A percentile compares a stretch with the other conserved stretches of the same genome.
These are phyloP conservation scores for Incumbomyces delicatus DNA, from an alignment of 2,329 filamentous ascomycete genomes.

Conservation along the genomic window DNA sequence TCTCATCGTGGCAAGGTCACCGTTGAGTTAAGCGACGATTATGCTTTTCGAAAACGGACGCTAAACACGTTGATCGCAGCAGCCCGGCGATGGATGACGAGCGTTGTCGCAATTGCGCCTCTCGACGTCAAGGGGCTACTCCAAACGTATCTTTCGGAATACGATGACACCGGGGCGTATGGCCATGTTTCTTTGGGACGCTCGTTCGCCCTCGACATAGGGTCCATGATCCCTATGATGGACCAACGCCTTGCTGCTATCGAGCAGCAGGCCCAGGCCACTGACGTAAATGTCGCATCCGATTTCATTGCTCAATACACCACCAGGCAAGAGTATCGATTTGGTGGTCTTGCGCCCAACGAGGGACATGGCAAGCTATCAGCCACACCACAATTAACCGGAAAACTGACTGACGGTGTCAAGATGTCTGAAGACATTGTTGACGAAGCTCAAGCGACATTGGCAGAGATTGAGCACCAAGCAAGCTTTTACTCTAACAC, in stretches of 20 bases:
- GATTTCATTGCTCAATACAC: constrained; percentile 97
- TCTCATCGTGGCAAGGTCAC: constrained; percentile 69
- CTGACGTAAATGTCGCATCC: constrained; percentile 79
- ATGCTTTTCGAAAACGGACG: constrained; percentile 68
- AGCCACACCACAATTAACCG: constrained; percentile 46
- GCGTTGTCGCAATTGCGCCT: constrained; percentile 73
- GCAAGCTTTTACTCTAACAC: constrained; percentile 60
- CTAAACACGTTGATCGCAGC: constrained; percentile 66
- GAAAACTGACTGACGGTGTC: constrained; percentile 2
- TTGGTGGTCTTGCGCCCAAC: constrained; percentile 52
- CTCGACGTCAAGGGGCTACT: constrained; percentile 90
- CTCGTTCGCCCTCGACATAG: constrained; percentile 90
- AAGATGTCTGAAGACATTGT: constrained; percentile 26
- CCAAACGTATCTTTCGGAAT: constrained; percentile 89
- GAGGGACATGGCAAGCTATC: constrained; percentile 28
- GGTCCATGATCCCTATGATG: constrained; percentile 70
- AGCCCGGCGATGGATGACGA: constrained; percentile 70
- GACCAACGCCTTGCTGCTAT: constrained; percentile 80
- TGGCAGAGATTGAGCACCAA: constrained; percentile 63
- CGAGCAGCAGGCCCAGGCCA: constrained; percentile 57
- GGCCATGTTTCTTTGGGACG: constrained; percentile 86
- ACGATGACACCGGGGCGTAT: constrained; percentile 80
- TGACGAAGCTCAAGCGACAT: constrained; percentile 44
- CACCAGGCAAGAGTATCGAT: constrained; percentile 88
- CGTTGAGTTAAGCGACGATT: constrained; percentile 89